Percentiles rank a stretch among this genome's conserved stretches.
These are phyloP conservation scores for Exserohilum rostratum DNA, from an alignment of 2,329 filamentous ascomycete genomes.

Conservation along the genomic window DNA sequence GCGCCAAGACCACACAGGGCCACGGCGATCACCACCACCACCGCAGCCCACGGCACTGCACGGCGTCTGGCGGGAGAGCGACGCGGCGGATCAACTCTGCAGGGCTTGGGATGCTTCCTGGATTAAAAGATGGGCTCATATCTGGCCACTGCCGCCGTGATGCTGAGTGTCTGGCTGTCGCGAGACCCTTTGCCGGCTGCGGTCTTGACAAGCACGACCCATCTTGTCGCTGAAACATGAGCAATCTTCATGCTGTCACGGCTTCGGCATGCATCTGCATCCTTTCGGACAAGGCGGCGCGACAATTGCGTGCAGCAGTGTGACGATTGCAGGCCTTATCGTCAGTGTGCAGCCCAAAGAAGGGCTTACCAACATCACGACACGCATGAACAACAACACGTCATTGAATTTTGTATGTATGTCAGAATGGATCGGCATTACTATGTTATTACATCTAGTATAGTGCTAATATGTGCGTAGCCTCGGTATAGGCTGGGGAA, in stretches of 20 bases:
- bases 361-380: not conserved
- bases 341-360: not conserved
- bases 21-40: not conserved
- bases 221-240: not conserved
- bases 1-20: conserved; percentile 10
- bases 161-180: not conserved
- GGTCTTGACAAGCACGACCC: not conserved
- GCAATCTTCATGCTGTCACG: not conserved
- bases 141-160: not conserved
- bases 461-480: not conserved
- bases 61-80: not conserved
- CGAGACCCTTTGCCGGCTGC: not conserved
- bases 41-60: too few species aligned
- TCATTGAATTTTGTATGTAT: not conserved
- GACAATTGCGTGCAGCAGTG: not conserved
- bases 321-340: not conserved
- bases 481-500: not conserved
- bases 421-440: not conserved
- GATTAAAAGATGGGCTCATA: not conserved
- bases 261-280: too few species aligned
- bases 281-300: not conserved
- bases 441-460: not conserved
- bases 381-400: not conserved
- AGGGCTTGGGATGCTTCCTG: not conserved
- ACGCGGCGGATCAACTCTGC: not conserved